Percentiles rank a stretch among this genome's conserved stretches.
These are phyloP conservation scores for Cytospora mali DNA, from an alignment of 2,329 filamentous ascomycete genomes.

Conservation along the genomic window DNA sequence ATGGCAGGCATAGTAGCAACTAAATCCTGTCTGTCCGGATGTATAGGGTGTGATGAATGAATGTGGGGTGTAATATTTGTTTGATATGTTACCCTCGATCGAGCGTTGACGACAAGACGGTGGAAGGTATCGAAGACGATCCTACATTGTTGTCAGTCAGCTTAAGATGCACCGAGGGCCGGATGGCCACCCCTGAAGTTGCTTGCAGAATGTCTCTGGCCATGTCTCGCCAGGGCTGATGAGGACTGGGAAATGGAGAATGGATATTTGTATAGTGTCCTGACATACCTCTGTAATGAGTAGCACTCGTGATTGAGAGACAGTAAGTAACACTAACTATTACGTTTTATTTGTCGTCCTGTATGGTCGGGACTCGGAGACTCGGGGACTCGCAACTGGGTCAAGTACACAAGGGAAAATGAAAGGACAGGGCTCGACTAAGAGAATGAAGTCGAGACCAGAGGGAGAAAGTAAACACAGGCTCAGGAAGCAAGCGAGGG, in stretches of 20 bases:
- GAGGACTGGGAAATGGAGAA: neutral
- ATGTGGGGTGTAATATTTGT: conserved; percentile 15
- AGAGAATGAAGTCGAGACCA: conserved; percentile 52
- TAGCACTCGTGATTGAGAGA: conserved; percentile 23
- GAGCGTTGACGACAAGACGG: conserved; percentile 11
- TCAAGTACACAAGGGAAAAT: conserved; percentile 37
- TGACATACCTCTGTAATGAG: conserved; percentile 25
- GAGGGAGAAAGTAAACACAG: conserved; percentile 25
- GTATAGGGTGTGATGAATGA: conserved; percentile 19
- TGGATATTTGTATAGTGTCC: too few relatives aligned
- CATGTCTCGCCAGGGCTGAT: conserved; percentile 22
- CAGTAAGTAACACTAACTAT: conserved; percentile 21
- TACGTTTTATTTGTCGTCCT: conserved; percentile 20
- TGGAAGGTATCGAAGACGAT: conserved; percentile 12
- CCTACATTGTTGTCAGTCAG: conserved; percentile 26
- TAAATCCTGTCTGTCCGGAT: conserved; percentile 28
- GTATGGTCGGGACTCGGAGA: conserved; percentile 20
- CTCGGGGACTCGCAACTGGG: conserved; percentile 30
- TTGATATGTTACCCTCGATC: conserved; percentile 15
- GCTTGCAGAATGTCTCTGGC: conserved; percentile 9
- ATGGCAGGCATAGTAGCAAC: conserved; percentile 43
- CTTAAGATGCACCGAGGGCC: neutral
- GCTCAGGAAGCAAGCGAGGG: conserved; percentile 6
- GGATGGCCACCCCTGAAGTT: neutral
- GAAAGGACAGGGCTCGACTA: conserved; percentile 50